Conservation (phyloP, 495 filamentous ascomycete species). For the Hypoxylon fragiforme region DNA sequence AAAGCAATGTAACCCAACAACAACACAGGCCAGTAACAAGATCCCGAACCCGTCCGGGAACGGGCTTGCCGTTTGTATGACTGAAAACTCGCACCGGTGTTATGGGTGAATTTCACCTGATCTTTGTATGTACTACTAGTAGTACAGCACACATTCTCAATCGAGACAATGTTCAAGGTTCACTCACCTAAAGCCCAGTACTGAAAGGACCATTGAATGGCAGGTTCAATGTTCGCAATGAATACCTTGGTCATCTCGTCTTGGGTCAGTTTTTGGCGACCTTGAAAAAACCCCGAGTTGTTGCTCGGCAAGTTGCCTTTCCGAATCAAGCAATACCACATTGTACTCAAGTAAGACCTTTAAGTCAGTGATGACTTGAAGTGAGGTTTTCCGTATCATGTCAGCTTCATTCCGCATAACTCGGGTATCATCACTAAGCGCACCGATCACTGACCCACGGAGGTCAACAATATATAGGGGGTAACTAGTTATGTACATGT, state of each 20-base stretch:
- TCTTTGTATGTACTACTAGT: too few species aligned
- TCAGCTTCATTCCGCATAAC: constrained; percentile 5
- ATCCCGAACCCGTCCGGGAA: constrained; percentile 10
- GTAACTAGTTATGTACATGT: too few species aligned
- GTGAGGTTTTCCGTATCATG: constrained; percentile 8
- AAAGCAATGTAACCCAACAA: neutral
- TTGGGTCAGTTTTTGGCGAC: too few species aligned
- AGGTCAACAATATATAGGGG: too few species aligned
- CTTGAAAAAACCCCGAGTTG: too few species aligned
- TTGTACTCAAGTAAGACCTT: neutral
- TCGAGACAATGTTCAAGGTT: neutral
- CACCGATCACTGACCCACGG: too few species aligned
- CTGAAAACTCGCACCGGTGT: constrained; percentile 3
- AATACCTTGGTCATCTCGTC: too few species aligned
- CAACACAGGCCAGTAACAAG: neutral
- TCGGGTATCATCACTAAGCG: neutral
- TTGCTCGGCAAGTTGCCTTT: neutral
- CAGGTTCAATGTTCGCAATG: too few species aligned
- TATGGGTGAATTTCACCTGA: constrained; percentile 2
- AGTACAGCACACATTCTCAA: neutral
- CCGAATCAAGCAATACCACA: neutral
- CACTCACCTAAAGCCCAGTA: too few species aligned
- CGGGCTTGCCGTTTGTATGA: constrained; percentile 12
- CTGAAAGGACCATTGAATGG: constrained; percentile 7
- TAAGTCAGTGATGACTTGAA: neutral